Evolutionary conservation across 441 rosid genomes (phyloP).

Genomic region (Populus hybrid): DNA sequence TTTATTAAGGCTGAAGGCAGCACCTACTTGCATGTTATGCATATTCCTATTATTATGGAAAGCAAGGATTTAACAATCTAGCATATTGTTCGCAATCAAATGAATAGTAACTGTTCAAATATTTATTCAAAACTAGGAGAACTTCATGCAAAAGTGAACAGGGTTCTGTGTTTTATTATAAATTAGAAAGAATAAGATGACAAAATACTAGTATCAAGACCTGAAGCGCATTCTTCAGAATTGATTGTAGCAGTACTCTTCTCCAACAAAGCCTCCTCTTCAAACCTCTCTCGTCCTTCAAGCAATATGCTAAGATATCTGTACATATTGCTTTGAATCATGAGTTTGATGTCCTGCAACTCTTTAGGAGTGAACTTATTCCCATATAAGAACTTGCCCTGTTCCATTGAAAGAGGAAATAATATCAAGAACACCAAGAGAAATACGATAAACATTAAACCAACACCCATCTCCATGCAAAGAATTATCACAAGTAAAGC

Average conservation of each 20-base stretch:
- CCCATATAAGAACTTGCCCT: conserved; percentile 61
- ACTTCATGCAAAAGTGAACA: too few relatives aligned
- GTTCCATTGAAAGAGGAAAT: conserved; percentile 13
- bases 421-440: conserved; percentile 2
- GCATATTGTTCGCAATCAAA: not conserved
- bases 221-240: conserved; percentile 25
- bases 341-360: conserved; percentile 45
- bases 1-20: not conserved
- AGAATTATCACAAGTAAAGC: not conserved
- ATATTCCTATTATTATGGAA: not conserved
- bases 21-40: not conserved
- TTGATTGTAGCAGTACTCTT: conserved; percentile 6
- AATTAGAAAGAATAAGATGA: not conserved
- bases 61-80: not conserved
- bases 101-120: not conserved
- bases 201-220: conserved; percentile 10
- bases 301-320: conserved; percentile 58
- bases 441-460: not conserved
- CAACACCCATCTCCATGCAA: not conserved
- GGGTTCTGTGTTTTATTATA: not conserved
- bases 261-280: conserved; percentile 46
- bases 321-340: conserved; percentile 68
- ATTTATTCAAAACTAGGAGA: too few relatives aligned
- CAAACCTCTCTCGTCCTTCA: conserved; percentile 61
- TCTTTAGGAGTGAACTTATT: conserved; percentile 48